Evolutionary conservation across 352 stramenopile species (phyloP).

Genomic region (Detonula confervacea): DNA sequence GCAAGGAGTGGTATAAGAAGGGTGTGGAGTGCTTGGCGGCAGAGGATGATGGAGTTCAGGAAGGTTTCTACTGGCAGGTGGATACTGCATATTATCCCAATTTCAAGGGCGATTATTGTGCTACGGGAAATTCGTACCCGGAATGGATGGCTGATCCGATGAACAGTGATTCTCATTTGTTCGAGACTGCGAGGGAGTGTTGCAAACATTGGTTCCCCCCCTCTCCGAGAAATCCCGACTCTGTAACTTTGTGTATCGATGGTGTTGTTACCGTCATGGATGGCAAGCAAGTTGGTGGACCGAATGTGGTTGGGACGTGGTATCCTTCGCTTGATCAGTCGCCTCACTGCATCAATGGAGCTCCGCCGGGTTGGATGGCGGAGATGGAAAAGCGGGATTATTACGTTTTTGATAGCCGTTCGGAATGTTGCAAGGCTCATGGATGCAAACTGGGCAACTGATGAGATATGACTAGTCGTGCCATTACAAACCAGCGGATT

Average conservation of each 20-base stretch:
- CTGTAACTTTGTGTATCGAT: slow-evolving; percentile 4
- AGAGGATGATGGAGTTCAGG: too few species aligned
- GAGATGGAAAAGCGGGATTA: neutral
- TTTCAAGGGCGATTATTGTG: slow-evolving; percentile 22
- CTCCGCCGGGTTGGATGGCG: slow-evolving; percentile 17
- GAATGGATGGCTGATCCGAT: slow-evolving; percentile 32
- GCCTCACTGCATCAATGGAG: slow-evolving; percentile 25
- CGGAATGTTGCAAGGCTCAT: slow-evolving; percentile 29
- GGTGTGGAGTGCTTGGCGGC: too few species aligned
- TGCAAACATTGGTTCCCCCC: slow-evolving; percentile 22
- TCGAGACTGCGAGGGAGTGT: slow-evolving; percentile 10
- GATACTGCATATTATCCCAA: slow-evolving; percentile 19
- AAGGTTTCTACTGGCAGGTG: slow-evolving; percentile 21
- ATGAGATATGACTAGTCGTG: too few species aligned
- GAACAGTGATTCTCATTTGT: slow-evolving; percentile 16
- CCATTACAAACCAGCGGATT: too few species aligned
- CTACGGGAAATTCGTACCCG: slow-evolving; percentile 11
- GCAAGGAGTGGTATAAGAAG: slow-evolving; percentile 11
- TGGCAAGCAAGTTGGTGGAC: slow-evolving; percentile 12
- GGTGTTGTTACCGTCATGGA: neutral
- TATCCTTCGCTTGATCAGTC: slow-evolving; percentile 29
- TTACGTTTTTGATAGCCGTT: slow-evolving; percentile 34
- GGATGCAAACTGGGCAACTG: neutral
- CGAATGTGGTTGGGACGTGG: slow-evolving; percentile 8
- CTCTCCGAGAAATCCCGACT: too few species aligned